A percentile compares a stretch with the other conserved stretches of the same genome.
Conservation (phyloP, 495 filamentous ascomycete species). For the Penicillium ucsense region DNA sequence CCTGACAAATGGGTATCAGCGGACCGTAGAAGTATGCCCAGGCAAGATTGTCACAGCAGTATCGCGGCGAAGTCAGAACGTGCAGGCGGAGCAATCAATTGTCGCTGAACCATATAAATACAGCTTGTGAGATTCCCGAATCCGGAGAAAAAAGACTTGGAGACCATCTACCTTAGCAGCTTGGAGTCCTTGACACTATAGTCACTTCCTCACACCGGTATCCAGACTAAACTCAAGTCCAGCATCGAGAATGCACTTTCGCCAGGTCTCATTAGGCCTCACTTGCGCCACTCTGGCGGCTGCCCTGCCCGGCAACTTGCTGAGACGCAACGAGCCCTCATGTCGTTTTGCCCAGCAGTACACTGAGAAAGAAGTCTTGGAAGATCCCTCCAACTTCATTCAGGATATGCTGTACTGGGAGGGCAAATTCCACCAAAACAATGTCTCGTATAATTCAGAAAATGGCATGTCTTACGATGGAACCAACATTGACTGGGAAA, state of each 20-base stretch:
- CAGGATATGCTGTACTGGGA: constrained; percentile 26
- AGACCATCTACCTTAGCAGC: too few relatives aligned
- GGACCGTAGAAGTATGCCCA: too few relatives aligned
- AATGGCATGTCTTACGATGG: constrained; percentile 31
- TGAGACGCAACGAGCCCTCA: constrained; percentile 4
- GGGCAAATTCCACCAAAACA: constrained; percentile 25
- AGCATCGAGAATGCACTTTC: background rate
- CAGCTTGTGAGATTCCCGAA: too few relatives aligned
- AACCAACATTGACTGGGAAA: constrained; percentile 21
- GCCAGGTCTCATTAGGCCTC: background rate
- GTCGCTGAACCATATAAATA: too few relatives aligned
- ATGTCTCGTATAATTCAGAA: constrained; percentile 20
- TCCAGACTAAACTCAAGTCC: too few relatives aligned
- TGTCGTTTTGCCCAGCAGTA: constrained; percentile 22
- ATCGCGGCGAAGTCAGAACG: too few relatives aligned
- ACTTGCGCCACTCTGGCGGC: background rate
- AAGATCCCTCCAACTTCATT: constrained; percentile 14
- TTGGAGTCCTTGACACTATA: too few relatives aligned
- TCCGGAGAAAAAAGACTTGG: too few relatives aligned
- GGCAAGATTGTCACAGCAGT: too few relatives aligned
- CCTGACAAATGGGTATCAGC: too few relatives aligned
- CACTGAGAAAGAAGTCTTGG: constrained; percentile 15
- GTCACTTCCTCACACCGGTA: too few relatives aligned
- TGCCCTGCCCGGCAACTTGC: background rate
- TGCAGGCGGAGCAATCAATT: too few relatives aligned